phyloP scores from a whole-genome alignment of 176 grass and related monocot species.

The Areca catechu region DNA sequence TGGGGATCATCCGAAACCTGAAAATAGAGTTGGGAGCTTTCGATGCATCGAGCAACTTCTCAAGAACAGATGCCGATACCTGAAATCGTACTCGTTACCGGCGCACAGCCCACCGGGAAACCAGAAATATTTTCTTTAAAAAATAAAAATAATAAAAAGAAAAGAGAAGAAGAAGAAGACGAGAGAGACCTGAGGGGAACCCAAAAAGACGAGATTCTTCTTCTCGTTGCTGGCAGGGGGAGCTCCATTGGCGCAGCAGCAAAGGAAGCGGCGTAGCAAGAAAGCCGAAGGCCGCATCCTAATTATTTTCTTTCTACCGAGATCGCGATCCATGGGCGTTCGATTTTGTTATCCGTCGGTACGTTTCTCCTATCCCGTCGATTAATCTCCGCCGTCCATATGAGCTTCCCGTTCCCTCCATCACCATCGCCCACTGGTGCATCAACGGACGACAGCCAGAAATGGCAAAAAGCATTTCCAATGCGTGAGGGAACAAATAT shows the following conservation, averaged over 20 bases:
- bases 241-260: conserved; percentile 23
- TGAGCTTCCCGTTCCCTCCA: too few species aligned
- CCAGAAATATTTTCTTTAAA: not conserved
- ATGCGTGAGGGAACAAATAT: too few species aligned
- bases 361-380: too few species aligned
- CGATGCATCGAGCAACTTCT: conserved; percentile 44
- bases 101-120: not conserved
- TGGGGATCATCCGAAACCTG: conserved; percentile 4
- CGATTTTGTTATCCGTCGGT: too few species aligned
- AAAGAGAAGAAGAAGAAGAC: not conserved
- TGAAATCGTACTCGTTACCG: conserved; percentile 2
- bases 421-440: too few species aligned
- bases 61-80: conserved; percentile 68
- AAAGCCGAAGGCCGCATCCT: conserved; percentile 30
- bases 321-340: too few species aligned
- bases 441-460: too few species aligned
- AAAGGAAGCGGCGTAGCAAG: conserved; percentile 46
- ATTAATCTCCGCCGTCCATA: too few species aligned
- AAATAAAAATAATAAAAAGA: too few species aligned
- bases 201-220: conserved; percentile 68
- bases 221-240: conserved; percentile 12
- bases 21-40: conserved; percentile 38
- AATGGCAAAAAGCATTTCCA: too few species aligned
- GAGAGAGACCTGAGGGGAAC: conserved; percentile 45
- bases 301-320: too few species aligned